Conservation (phyloP, 192 early-diverging fungal species). For the Dimargaris xerosporica region DNA sequence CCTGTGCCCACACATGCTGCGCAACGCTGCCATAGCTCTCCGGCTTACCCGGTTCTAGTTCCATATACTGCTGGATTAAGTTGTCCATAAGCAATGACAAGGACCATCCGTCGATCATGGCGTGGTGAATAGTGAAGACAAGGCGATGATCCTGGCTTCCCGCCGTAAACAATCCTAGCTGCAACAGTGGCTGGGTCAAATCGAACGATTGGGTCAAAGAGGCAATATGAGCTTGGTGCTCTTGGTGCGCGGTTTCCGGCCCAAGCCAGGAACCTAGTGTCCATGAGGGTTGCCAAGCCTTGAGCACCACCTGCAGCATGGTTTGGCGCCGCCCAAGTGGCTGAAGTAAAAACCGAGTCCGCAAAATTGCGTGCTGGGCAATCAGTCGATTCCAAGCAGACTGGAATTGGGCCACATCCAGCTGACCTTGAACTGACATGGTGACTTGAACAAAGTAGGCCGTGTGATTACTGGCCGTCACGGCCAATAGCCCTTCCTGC, state of each 20-base stretch:
- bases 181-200: background rate
- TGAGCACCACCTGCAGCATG: background rate
- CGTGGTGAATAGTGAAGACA: slow-evolving; percentile 8
- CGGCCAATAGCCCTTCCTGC: slow-evolving; percentile 1
- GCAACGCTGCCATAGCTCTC: no score
- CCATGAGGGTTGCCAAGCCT: background rate
- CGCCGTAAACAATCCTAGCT: background rate
- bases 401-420: background rate
- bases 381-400: background rate
- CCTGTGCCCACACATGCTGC: background rate
- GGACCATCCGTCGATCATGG: slow-evolving; percentile 7
- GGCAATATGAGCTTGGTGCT: background rate
- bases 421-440: background rate
- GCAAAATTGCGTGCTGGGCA: background rate
- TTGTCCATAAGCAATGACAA: background rate
- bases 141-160: background rate
- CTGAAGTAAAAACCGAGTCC: background rate
- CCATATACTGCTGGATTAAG: background rate
- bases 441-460: background rate
- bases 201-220: background rate
- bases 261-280: background rate
- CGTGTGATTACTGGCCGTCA: background rate
- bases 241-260: background rate
- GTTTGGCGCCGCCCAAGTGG: background rate
- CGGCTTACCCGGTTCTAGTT: background rate